These are phyloP conservation scores for Mycosphaerella arachidis DNA, from an alignment of 2,329 filamentous ascomycete genomes.

Conservation along the genomic window DNA sequence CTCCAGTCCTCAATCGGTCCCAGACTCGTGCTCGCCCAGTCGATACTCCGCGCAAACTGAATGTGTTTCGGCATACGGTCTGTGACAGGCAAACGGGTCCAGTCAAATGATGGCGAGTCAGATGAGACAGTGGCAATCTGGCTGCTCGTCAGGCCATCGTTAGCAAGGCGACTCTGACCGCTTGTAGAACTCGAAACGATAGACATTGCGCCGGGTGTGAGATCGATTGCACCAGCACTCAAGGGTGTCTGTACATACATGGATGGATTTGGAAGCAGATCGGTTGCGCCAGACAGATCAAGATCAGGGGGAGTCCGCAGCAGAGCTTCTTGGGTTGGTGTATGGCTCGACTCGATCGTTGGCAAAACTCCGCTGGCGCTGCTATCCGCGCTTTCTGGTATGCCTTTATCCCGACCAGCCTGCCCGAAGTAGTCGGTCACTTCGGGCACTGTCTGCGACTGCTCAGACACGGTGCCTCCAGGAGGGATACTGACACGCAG, in stretches of 20 bases:
- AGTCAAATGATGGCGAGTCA: slow-evolving; percentile 63
- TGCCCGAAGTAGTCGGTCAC: slow-evolving; percentile 29
- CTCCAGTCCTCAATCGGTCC: slow-evolving; percentile 73
- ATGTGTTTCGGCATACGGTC: slow-evolving; percentile 65
- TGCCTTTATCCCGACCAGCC: slow-evolving; percentile 4
- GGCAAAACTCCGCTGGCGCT: slow-evolving; percentile 18
- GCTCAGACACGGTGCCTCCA: slow-evolving; percentile 5
- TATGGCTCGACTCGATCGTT: slow-evolving; percentile 20
- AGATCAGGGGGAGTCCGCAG: slow-evolving; percentile 6
- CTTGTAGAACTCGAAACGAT: slow-evolving; percentile 9
- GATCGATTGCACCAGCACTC: slow-evolving; percentile 7
- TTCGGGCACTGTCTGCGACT: slow-evolving; percentile 10
- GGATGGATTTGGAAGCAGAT: slow-evolving; percentile 20
- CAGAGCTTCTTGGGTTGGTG: background rate
- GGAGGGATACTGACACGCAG: slow-evolving; percentile 27
- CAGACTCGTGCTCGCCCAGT: slow-evolving; percentile 69
- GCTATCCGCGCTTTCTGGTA: slow-evolving; percentile 10
- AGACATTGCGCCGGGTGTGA: slow-evolving; percentile 15
- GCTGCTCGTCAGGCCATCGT: slow-evolving; percentile 20
- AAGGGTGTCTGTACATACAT: slow-evolving; percentile 25
- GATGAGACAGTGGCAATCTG: slow-evolving; percentile 23
- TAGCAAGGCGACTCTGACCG: slow-evolving; percentile 13
- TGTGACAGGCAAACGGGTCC: slow-evolving; percentile 67
- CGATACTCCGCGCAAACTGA: slow-evolving; percentile 63
- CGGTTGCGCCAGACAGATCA: slow-evolving; percentile 20